Conservation (phyloP, 2,329 filamentous ascomycete species). For the Hypomyces perniciosus region DNA sequence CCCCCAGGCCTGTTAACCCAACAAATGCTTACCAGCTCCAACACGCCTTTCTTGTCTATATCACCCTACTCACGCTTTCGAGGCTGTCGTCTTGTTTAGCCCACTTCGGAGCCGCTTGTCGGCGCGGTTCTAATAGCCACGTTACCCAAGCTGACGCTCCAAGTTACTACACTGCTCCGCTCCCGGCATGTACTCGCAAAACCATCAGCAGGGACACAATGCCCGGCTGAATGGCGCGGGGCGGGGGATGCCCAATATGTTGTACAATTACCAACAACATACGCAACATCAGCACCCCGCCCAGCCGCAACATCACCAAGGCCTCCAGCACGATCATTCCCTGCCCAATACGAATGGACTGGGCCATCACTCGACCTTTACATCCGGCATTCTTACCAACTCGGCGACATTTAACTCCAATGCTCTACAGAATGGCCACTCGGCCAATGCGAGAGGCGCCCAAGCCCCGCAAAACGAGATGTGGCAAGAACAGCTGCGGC, state of each 20-base stretch:
- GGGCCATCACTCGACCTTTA: constrained; percentile 36
- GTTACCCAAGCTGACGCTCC: constrained; percentile 15
- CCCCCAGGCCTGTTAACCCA: constrained; percentile 10
- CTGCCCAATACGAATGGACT: constrained; percentile 49
- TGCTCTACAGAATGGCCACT: constrained; percentile 53
- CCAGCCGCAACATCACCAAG: constrained; percentile 58
- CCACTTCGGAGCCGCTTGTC: constrained; percentile 24
- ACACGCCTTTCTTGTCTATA: constrained; percentile 12
- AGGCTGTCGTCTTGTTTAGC: constrained; percentile 17
- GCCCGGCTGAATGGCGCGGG: constrained; percentile 60
- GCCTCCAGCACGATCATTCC: constrained; percentile 53
- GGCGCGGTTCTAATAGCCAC: constrained; percentile 19
- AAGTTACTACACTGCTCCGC: constrained; percentile 14
- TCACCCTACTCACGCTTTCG: constrained; percentile 3
- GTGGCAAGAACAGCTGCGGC: constrained; percentile 81
- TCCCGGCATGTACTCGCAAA: constrained; percentile 66
- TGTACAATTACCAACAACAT: constrained; percentile 64
- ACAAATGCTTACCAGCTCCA: constrained; percentile 21
- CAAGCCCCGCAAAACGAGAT: constrained; percentile 58
- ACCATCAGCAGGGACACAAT: constrained; percentile 66
- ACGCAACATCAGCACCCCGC: constrained; percentile 56
- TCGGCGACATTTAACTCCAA: constrained; percentile 53
- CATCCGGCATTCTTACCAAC: constrained; percentile 49
- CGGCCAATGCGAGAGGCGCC: constrained; percentile 39
- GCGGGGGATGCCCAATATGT: constrained; percentile 56